phyloP scores from a whole-genome alignment of 1,139 yeast genomes.

The Pneumocystis jirovecii region DNA sequence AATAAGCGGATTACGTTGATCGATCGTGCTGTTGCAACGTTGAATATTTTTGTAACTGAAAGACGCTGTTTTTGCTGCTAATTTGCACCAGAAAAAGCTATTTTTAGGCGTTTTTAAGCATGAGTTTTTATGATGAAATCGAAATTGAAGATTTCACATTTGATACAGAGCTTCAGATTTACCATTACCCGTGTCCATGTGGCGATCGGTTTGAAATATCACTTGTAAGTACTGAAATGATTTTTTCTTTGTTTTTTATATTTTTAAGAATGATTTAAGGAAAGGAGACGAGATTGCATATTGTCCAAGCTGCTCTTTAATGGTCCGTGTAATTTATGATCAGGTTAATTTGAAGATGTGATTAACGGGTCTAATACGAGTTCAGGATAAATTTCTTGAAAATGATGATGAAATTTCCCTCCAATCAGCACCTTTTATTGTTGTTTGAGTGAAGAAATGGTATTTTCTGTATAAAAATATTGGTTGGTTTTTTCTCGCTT shows the following conservation, averaged over 20 bases:
- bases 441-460: background rate
- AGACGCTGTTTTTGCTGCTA: background rate
- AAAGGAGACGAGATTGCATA: constrained; percentile 86
- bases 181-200: constrained; percentile 96
- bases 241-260: background rate
- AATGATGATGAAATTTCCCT: background rate
- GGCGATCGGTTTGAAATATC: constrained; percentile 86
- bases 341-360: constrained; percentile 1
- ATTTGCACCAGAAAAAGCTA: constrained; percentile 3
- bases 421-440: background rate
- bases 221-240: constrained; percentile 31
- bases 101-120: constrained; percentile 5
- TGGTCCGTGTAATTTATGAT: constrained; percentile 85
- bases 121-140: constrained; percentile 73
- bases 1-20: no score
- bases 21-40: background rate
- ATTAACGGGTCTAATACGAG: background rate
- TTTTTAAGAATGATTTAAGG: constrained; percentile 40
- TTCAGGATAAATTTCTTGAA: background rate
- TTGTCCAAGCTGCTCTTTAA: constrained; percentile 88
- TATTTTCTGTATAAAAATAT: background rate
- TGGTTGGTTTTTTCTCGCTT: background rate
- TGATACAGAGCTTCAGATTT: constrained; percentile 62
- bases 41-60: background rate
- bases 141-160: constrained; percentile 94